Base-by-base conservation (phyloP, 495 filamentous ascomycete genomes). In the Hypoxylon fragiforme region DNA sequence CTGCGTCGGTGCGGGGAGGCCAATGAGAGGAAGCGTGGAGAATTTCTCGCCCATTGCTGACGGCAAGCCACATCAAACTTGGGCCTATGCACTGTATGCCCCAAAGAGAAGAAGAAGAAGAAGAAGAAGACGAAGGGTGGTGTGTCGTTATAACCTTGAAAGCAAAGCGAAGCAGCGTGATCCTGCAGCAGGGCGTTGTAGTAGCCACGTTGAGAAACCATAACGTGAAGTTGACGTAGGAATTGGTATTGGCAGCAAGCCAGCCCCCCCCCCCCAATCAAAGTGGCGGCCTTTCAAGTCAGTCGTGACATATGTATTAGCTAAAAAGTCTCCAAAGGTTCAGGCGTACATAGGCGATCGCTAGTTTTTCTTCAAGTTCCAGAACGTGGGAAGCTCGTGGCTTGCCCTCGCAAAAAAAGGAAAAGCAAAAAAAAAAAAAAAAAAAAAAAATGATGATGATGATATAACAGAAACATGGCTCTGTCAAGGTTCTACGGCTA, bases 161-260 rank as follows among this genome's bases (percentile, higher is more conserved):
- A n/a, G n/a, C n/a, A 40, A 34, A 38, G 40, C 44, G 42, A 50
- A 22, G 31, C 46, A 47, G 41, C 41, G 46, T 48, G 42, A 36
- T 28, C 32, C 43, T 50, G 44, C 39, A 34, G 44, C 32, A 60
- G 18, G 45, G 50, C 31, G 44, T 28, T 9, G 24, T 54, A 44
- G 60, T 46, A 52, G 49, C 52, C 43, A 53, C 30, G 31, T 20
- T 62, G 48, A 48, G 36, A 50, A 62, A n/a, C n/a, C n/a, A n/a
- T 56, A 62, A 56, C 58, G 52, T 51, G 48, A 21, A 48, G 12
- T 53, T 62, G 52, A 49, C 58, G 53, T 62, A 48, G 40, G 50
- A 15, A 50, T 52, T 31, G 19, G 13, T 37, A 43, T 39, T 31
- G 45, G n/a, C n/a, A n/a, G n/a, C n/a, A n/a, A n/a, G n/a, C n/a